Evolutionary conservation across 805 yeast genomes (phyloP), one percentile per base, ranked within the genome.

Genomic region (Candida piceae): DNA sequence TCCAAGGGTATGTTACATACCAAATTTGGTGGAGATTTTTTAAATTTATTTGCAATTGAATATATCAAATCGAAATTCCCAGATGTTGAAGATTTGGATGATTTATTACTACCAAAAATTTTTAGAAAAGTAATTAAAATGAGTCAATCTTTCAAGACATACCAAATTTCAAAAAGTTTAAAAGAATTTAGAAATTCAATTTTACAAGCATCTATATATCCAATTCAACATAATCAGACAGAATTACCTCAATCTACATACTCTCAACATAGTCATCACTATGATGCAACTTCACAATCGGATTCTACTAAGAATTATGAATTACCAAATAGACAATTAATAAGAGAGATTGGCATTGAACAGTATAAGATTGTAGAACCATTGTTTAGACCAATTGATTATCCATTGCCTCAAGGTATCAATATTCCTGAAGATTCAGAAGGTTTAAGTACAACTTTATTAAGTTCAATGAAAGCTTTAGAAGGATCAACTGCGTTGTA

Each of bases 1-100:
- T 63, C 70, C 45, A 82, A 80, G 54, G 83, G 85, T 32, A 69
- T 77, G 5, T 64, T 72, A 42, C 82, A 76, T 57, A 74, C 85
- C 12, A 78, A 76, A 49, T 84, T 72, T 55, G 96, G 89, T 4
- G 97, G 97, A 8, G 90, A 88, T 57, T 89, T 82, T 57, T 58
- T 84, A 38, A 84, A 81, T 56, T 67, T 76, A 35, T 85, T 84
- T 60, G 65, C 79, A 2, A 58, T 72, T 45, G 66, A 74, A 34
- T 74, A 63, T 49, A 69, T 70, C 43, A 60, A 65, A 39, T 46
- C 62, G 28, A 58, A 57, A 20, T 39, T 39, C 40, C 62, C 64
- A 32, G 55, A 56, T 12, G 57, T 56, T 13, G 62, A 55, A 3
- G 29, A 46, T 16, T 7, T 6, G 8, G 50, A 46, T 6, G 40